phyloP scores from a whole-genome alignment of 371 early-diverging fungal genomes.

The Sporodiniella umbellata region DNA sequence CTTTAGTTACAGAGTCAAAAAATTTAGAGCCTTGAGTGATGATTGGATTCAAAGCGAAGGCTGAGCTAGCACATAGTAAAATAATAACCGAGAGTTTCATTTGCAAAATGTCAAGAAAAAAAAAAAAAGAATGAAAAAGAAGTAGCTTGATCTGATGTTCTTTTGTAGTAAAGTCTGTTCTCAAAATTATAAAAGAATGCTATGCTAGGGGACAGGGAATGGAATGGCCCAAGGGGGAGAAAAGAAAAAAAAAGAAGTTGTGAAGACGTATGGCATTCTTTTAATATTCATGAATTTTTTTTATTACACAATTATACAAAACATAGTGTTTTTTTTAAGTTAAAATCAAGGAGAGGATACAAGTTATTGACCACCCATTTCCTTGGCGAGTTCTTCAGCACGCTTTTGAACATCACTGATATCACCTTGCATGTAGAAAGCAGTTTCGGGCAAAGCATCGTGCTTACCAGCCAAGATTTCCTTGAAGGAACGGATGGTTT shows the following conservation, averaged over 20 bases:
- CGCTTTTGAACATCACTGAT: slow-evolving; percentile 89
- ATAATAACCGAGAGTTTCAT: slow-evolving; percentile 14
- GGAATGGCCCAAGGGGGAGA: too few relatives aligned
- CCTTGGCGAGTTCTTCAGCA: slow-evolving; percentile 84
- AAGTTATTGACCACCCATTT: slow-evolving; percentile 18
- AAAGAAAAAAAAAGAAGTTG: too few relatives aligned
- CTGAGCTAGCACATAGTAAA: slow-evolving; percentile 10
- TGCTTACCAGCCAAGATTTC: slow-evolving; percentile 95
- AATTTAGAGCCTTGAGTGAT: slow-evolving; percentile 69
- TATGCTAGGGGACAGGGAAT: slow-evolving; percentile 12
- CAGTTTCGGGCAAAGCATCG: slow-evolving; percentile 89
- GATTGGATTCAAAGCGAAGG: slow-evolving; percentile 53
- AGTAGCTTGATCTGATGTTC: not conserved
- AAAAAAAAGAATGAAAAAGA: not conserved
- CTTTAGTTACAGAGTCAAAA: slow-evolving; percentile 67
- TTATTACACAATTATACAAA: slow-evolving; percentile 2
- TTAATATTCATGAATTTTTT: not conserved
- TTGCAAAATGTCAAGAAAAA: not conserved
- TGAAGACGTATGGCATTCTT: not conserved
- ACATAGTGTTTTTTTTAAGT: slow-evolving; percentile 1
- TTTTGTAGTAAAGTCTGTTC: not conserved
- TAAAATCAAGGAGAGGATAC: not conserved
- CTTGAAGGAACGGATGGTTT: slow-evolving; percentile 94
- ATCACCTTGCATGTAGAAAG: slow-evolving; percentile 96
- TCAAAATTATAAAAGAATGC: not conserved